Evolutionary conservation across 2,329 filamentous ascomycete species (phyloP).

Genomic region (Hypoxylon sp.): DNA sequence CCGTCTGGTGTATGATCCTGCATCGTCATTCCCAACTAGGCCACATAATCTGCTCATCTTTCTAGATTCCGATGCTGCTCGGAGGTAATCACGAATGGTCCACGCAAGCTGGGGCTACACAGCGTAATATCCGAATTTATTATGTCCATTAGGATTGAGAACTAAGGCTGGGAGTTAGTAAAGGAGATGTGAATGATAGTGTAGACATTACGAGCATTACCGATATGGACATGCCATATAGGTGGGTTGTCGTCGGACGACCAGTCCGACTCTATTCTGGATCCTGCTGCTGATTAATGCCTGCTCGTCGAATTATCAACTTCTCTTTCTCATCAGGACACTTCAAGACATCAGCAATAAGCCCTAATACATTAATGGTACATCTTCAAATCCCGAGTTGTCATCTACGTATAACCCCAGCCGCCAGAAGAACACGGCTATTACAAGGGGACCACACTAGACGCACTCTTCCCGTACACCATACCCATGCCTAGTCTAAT

Average conservation of each 20-base stretch:
- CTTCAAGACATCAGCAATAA: background rate
- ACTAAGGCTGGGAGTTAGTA: background rate
- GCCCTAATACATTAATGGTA: constrained; percentile 13
- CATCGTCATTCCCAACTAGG: background rate
- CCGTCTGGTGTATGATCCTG: background rate
- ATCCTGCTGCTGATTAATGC: constrained; percentile 12
- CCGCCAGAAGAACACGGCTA: background rate
- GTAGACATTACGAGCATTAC: background rate
- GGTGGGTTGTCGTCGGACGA: background rate
- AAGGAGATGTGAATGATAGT: background rate
- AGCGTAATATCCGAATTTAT: background rate
- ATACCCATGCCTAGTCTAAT: constrained; percentile 16
- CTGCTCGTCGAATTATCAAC: background rate
- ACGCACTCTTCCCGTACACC: constrained; percentile 8
- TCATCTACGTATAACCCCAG: constrained; percentile 4
- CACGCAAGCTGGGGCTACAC: background rate
- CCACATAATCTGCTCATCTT: background rate
- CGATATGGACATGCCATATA: too few relatives aligned
- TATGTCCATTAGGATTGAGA: background rate
- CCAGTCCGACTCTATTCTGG: constrained; percentile 6
- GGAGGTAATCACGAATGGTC: constrained; percentile 2
- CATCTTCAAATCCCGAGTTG: constrained; percentile 17
- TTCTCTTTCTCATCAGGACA: background rate
- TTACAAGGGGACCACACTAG: constrained; percentile 3
- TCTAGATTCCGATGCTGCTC: constrained; percentile 17